phyloP scores from a whole-genome alignment of 352 stramenopile genomes.

The Pythium phragmiticola region DNA sequence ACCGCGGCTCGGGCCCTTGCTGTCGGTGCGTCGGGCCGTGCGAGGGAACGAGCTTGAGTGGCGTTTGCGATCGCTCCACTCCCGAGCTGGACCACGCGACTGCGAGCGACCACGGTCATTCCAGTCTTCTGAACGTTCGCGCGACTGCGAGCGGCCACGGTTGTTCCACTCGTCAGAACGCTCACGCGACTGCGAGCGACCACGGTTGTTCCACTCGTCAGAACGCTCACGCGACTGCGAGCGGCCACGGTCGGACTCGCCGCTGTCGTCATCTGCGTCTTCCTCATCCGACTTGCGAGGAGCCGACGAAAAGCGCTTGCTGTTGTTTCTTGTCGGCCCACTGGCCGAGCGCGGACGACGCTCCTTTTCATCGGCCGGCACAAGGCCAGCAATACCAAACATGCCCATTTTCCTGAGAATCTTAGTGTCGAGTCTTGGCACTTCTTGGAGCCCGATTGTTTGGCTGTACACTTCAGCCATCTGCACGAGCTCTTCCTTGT shows the following conservation, averaged over 20 bases:
- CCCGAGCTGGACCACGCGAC: not conserved
- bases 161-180: not conserved
- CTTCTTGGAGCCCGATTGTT: conserved; percentile 39
- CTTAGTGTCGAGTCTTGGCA: conserved; percentile 61
- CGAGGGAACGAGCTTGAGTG: not conserved
- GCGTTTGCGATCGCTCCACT: conserved; percentile 2
- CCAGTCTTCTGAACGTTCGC: not conserved
- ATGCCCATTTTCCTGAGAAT: conserved; percentile 68
- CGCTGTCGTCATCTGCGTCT: not conserved
- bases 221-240: not conserved
- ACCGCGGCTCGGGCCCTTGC: not conserved
- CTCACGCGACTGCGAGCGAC: not conserved
- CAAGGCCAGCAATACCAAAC: conserved; percentile 52
- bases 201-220: not conserved
- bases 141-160: conserved; percentile 3
- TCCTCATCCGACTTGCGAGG: not conserved
- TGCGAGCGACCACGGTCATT: not conserved
- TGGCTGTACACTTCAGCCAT: conserved; percentile 46
- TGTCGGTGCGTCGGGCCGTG: conserved; percentile 1
- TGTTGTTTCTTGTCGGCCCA: too few relatives aligned
- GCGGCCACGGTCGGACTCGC: not conserved
- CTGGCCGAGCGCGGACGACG: conserved; percentile 1
- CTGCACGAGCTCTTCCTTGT: conserved; percentile 51
- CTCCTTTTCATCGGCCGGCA: conserved; percentile 11
- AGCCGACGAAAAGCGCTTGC: not conserved